phyloP scores from a whole-genome alignment of 768 basidiomycete genomes.

The Suillus sp. region DNA sequence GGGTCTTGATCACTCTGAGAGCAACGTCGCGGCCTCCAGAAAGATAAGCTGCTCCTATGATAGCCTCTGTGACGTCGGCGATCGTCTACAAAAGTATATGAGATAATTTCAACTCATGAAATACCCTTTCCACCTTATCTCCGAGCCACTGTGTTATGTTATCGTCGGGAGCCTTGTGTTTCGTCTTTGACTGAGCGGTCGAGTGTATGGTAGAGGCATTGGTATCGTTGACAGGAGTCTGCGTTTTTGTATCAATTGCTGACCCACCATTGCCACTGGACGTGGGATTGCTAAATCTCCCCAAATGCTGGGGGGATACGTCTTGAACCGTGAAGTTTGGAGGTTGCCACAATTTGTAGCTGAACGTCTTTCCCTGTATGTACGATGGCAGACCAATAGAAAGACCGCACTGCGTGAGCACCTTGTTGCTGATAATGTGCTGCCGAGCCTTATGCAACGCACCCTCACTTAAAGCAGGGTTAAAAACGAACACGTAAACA shows the following conservation, averaged over 20 bases:
- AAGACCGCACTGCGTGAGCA: constrained; percentile 56
- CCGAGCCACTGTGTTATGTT: constrained; percentile 59
- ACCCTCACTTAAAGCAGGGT: constrained; percentile 66
- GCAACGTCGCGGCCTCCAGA: constrained; percentile 71
- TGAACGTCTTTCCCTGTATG: constrained; percentile 72
- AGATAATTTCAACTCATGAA: constrained; percentile 14
- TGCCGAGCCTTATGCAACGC: constrained; percentile 67
- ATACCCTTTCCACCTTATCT: constrained; percentile 61
- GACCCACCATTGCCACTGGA: neutral
- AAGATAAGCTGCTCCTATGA: constrained; percentile 80
- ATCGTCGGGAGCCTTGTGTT: constrained; percentile 45
- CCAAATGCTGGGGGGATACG: neutral
- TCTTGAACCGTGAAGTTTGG: constrained; percentile 40
- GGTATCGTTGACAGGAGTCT: neutral
- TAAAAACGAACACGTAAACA: constrained; percentile 70
- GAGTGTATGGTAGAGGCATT: too few species aligned
- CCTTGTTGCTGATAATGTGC: constrained; percentile 73
- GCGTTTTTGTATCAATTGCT: neutral
- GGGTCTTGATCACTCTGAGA: constrained; percentile 60
- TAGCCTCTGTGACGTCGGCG: constrained; percentile 84
- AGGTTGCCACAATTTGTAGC: constrained; percentile 67
- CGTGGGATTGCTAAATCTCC: neutral
- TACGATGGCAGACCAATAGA: constrained; percentile 66
- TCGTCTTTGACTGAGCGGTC: constrained; percentile 21
- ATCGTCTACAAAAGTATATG: constrained; percentile 52